Conservation (phyloP, 169 alveolate species). For the Babesia caballi region DNA sequence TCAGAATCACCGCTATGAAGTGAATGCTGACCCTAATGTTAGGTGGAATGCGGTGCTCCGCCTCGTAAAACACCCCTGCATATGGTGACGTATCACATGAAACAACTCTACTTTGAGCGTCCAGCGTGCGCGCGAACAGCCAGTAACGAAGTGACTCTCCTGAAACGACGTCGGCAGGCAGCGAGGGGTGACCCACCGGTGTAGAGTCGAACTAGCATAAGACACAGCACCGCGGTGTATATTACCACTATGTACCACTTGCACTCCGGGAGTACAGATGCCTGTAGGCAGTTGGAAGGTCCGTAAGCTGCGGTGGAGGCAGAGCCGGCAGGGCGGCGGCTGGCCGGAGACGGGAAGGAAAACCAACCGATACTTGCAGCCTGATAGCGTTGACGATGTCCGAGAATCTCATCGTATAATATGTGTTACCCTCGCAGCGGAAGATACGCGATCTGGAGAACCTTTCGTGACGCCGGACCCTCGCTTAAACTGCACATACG, state of each 20-base stretch:
- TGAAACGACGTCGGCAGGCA: background rate
- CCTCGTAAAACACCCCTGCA: background rate
- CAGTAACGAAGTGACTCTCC: slow-evolving; percentile 16
- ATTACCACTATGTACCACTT: slow-evolving; percentile 2
- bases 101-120: background rate
- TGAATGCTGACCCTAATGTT: background rate
- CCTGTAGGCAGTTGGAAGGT: background rate
- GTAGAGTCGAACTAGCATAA: background rate
- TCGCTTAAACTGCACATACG: too few species aligned
- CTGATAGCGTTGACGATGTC: background rate
- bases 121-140: background rate
- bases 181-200: background rate
- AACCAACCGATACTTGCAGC: slow-evolving; percentile 21
- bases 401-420: background rate
- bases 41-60: background rate
- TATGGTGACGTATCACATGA: background rate
- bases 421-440: too few species aligned
- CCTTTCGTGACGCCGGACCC: too few species aligned
- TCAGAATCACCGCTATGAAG: background rate
- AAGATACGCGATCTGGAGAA: too few species aligned
- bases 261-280: slow-evolving; percentile 11
- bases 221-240: background rate
- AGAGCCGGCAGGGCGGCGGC: background rate
- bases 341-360: background rate
- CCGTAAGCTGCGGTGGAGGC: background rate